Evolutionary conservation across 176 grass and related monocot genomes (phyloP).

Genomic region (Oryza meyeriana): DNA sequence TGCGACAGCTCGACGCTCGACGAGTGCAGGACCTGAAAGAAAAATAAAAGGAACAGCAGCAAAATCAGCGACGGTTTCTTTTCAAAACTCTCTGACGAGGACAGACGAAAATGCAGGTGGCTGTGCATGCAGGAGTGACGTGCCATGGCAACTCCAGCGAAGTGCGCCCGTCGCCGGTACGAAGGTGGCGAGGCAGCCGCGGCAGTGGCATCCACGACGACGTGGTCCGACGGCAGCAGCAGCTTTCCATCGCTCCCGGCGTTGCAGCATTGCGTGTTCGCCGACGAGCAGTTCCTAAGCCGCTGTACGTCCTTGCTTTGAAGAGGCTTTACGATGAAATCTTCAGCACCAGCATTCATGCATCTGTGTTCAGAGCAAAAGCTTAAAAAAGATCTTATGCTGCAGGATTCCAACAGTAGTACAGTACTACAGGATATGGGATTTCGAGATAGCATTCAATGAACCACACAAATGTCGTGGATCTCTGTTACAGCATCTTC

Average conservation of each 20-base stretch:
- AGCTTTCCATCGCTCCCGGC: constrained; percentile 36
- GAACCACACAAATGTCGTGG: not conserved
- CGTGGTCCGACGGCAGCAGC: not conserved
- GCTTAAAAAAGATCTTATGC: not conserved
- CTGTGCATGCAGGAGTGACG: not conserved
- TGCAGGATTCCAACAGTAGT: not conserved
- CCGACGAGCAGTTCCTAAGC: constrained; percentile 59
- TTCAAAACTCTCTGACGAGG: not conserved
- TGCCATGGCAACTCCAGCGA: constrained; percentile 69
- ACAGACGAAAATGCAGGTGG: not conserved
- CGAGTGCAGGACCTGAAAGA: constrained; percentile 57
- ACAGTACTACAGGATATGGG: not conserved
- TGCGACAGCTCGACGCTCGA: constrained; percentile 57
- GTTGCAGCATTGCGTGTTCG: constrained; percentile 12
- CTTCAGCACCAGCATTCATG: constrained; percentile 70
- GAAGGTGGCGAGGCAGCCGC: not conserved
- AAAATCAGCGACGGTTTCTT: not conserved
- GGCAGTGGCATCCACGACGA: not conserved
- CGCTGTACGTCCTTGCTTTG: constrained; percentile 77
- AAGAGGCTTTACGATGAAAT: constrained; percentile 89
- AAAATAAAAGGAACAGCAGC: not conserved
- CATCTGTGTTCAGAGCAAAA: constrained; percentile 24
- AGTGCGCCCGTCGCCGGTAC: constrained; percentile 32
- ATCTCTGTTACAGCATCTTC: constrained; percentile 9
- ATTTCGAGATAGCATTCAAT: constrained; percentile 18